Evolutionary conservation across 1,284 basidiomycete species (phyloP).

Genomic region (Cryptococcus sp.): DNA sequence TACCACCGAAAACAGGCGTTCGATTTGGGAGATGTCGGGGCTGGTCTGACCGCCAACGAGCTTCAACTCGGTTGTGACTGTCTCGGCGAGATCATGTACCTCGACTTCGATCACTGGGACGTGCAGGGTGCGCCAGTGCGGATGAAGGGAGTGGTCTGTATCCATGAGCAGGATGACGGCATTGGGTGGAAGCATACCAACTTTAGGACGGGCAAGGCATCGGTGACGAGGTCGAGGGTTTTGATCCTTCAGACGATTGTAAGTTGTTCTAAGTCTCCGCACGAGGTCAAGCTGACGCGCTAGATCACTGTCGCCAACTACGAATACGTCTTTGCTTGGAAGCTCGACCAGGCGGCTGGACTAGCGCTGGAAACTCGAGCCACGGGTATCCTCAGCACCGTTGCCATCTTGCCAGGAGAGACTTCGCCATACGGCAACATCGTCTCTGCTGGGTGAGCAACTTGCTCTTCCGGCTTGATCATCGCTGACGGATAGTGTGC

Average conservation of each 20-base stretch:
- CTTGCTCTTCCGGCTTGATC: not conserved
- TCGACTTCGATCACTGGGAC: slow-evolving; percentile 4
- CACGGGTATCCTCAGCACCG: slow-evolving; percentile 48
- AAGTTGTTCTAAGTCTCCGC: not conserved
- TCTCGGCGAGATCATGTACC: slow-evolving; percentile 33
- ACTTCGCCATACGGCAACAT: slow-evolving; percentile 45
- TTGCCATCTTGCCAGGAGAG: slow-evolving; percentile 43
- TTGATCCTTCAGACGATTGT: slow-evolving; percentile 46
- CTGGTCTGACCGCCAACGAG: slow-evolving; percentile 46
- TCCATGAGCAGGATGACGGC: slow-evolving; percentile 49
- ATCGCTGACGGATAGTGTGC: slow-evolving; percentile 16
- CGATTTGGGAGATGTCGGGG: slow-evolving; percentile 48
- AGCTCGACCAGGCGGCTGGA: slow-evolving; percentile 47
- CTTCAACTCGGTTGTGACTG: slow-evolving; percentile 49
- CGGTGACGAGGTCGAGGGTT: slow-evolving; percentile 42
- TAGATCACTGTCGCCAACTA: slow-evolving; percentile 43
- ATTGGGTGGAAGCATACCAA: slow-evolving; percentile 49
- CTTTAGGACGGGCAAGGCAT: slow-evolving; percentile 41
- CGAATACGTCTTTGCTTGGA: slow-evolving; percentile 44
- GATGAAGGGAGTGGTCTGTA: slow-evolving; percentile 36
- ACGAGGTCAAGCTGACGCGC: not conserved
- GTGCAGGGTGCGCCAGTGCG: not conserved
- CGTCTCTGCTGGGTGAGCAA: slow-evolving; percentile 39
- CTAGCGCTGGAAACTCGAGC: slow-evolving; percentile 48
- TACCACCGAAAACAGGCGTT: slow-evolving; percentile 46